Percentiles rank a stretch among this genome's conserved stretches.
Evolutionary conservation across 148 eudicot species (phyloP).

Genomic region (Rhododendron ovatum): DNA sequence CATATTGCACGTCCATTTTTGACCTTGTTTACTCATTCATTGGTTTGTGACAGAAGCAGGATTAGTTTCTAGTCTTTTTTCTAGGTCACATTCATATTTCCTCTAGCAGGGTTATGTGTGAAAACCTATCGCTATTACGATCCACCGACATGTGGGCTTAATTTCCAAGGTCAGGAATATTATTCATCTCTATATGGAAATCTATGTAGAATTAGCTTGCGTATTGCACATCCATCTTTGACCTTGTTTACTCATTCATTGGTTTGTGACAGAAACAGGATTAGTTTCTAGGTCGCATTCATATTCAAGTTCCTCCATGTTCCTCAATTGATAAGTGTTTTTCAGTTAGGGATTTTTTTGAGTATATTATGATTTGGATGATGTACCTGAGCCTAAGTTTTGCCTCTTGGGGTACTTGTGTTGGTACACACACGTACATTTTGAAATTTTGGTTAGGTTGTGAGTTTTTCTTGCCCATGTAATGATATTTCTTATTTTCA

Average conservation of each 20-base stretch:
- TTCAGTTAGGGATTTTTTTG: neutral
- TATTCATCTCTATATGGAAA: neutral
- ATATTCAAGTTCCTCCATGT: neutral
- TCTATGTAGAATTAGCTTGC: neutral
- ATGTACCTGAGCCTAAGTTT: neutral
- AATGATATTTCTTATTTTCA: constrained; percentile 1
- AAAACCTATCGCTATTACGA: constrained; percentile 80
- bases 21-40: neutral
- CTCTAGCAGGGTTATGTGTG: constrained; percentile 78
- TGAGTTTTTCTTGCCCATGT: neutral
- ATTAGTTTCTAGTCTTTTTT: neutral
- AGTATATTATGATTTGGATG: neutral
- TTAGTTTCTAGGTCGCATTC: neutral
- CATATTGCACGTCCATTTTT: neutral
- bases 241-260: neutral
- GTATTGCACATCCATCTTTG: neutral
- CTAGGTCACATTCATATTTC: neutral
- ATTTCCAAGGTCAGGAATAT: constrained; percentile 54
- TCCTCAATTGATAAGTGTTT: neutral
- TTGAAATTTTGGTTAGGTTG: neutral
- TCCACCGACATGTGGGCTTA: constrained; percentile 85
- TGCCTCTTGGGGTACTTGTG: neutral
- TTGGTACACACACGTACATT: neutral
- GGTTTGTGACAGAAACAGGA: neutral
- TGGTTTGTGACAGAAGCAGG: neutral